Base-by-base conservation (phyloP, 2,329 filamentous ascomycete species). In the Neophaeococcomyces aloes region DNA sequence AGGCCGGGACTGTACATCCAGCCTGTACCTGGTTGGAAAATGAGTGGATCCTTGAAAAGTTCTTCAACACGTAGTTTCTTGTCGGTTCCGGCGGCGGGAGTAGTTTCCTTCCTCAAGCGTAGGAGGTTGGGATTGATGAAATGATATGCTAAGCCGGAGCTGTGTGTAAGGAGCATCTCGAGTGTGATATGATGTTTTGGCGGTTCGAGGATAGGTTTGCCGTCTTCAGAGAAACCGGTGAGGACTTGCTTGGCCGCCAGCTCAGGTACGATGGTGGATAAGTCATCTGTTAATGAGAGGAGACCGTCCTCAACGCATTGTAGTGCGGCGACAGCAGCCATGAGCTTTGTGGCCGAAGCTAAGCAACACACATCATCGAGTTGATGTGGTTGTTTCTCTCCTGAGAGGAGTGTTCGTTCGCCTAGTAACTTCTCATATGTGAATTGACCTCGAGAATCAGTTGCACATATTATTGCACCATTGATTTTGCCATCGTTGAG, bases 261-360 rank as follows among this genome's bases (percentile, higher is more conserved):
- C 25, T 73, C 71, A 0, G 74, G 75, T 2, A 70, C 58, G 2
- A 73, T 38, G 0, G 51, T 29, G 0, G 63, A 60, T 0, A 77
- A 51, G 42, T 75, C 68, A 2, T 65, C 66, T 7, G 68, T 64
- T 0, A 78, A 59, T 1, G 54, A 55, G 1, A 77, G 52, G 0
- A 69, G 56, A 0, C 71, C 72, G 5, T 69, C 63, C 29, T 78
- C 74, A 2, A 78, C 71, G 35, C 70, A 67, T 45, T 76, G 71
- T n/a, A 79, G 53, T 1, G 66, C 66, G 2, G 73, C 68, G 40
- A 79, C 66, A 1, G 67, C 65, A 2, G 74, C 67, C 42, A 75
- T 48, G 2, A 79, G 57, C 43, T 69, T 69, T 10, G 65, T 68
- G 2, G 57, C 60, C 3, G 62, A 67, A 2, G 62, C 63, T 0